Conservation (phyloP, 2,329 filamentous ascomycete species). For the Sporothrix brasiliensis region DNA sequence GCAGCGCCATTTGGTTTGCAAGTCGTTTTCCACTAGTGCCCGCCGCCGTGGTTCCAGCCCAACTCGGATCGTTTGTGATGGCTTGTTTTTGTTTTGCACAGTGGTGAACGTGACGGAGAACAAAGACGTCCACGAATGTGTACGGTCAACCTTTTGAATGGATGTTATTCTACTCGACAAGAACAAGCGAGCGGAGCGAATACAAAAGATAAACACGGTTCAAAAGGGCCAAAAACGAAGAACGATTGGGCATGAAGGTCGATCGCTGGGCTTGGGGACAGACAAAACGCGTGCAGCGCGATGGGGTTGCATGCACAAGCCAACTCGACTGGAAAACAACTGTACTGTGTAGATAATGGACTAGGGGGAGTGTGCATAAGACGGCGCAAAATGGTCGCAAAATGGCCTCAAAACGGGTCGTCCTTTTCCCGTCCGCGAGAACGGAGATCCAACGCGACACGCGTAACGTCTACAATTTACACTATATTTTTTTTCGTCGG, state of each 20-base stretch:
- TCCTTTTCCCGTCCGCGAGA: too few relatives aligned
- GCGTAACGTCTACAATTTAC: too few relatives aligned
- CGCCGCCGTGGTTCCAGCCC: not conserved
- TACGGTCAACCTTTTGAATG: too few relatives aligned
- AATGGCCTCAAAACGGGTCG: not conserved
- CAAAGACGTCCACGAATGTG: not conserved
- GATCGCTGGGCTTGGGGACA: not conserved
- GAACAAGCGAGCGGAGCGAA: too few relatives aligned
- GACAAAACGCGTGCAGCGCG: not conserved
- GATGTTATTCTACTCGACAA: not conserved
- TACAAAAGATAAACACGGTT: too few relatives aligned
- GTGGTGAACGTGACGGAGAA: too few relatives aligned
- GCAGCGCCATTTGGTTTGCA: too few relatives aligned
- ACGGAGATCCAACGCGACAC: not conserved
- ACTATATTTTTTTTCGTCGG: too few relatives aligned
- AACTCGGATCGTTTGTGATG: too few relatives aligned
- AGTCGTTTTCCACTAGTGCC: not conserved
- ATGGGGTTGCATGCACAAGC: constrained; percentile 16
- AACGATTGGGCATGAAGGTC: constrained; percentile 20
- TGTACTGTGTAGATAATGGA: not conserved
- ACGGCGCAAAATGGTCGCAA: not conserved
- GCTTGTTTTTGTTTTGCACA: too few relatives aligned
- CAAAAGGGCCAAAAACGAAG: too few relatives aligned
- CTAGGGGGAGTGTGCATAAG: constrained; percentile 22
- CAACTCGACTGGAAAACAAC: not conserved